Evolutionary conservation across 1,284 basidiomycete genomes (phyloP), one percentile per base, ranked within the genome.

Genomic region (Peniophora sp.): DNA sequence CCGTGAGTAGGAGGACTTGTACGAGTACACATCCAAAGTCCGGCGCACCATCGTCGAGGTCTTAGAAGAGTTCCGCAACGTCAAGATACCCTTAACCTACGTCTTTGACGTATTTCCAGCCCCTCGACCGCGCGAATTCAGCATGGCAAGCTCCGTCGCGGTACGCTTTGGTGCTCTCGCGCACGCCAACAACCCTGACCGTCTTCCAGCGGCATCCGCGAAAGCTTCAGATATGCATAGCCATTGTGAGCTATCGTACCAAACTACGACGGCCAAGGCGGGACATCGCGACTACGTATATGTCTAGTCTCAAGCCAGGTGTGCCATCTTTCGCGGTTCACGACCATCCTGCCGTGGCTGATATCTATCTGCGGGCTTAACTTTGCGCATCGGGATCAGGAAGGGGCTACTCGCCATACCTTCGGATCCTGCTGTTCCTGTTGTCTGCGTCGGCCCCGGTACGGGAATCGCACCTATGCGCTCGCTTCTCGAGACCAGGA

Each of bases 401-500:
- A 74, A 76, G 35, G 92, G 92, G 0, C 75, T 90, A 6, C 73
- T 97, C 50, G 71, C 65, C 27, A 71, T 87, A 2, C 92, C 86
- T 0, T 57, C 58, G 0, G 70, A 78, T 53, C 54, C 61, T 1
- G 56, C 62, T 3, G 84, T 73, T 1, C 92, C 92, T 0, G 71
- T 94, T 9, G 82, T 98, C 46, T 87, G 92, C 56, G 73, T 98
- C 32, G 94, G 95, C 0, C 96, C 96, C 2, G 96, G 96, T 0
- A 99, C 95, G 0, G 96, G 96, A 8, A 75, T 98, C 5, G 95
- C 95, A 0, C 94, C 96, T 0, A 89, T 97, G 78, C 76, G 93
- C 34, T 82, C 94, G 0, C 74, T 97, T 39, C 79, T 96, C 22
- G 83, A 96, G 62, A 82, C 92, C 55, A 78, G 93, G 1, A 68